A percentile compares a stretch with the other conserved stretches of the same genome.
Conservation (phyloP, 2,329 filamentous ascomycete species). For the Sarocladium strictum region DNA sequence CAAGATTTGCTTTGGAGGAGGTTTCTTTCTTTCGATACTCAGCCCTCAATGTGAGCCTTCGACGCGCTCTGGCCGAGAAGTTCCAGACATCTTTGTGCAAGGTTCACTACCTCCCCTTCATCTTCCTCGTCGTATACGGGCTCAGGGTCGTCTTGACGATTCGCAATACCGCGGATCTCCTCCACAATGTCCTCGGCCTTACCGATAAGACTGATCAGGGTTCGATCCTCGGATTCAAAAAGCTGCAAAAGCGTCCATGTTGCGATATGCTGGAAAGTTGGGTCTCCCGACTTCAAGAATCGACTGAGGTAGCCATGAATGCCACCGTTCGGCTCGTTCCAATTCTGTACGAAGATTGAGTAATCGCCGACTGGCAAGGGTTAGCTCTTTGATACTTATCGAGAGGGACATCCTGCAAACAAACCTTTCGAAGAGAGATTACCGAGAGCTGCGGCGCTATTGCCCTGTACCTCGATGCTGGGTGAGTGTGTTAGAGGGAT, state of each 20-base stretch:
- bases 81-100: conserved; percentile 86
- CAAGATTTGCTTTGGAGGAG: not conserved
- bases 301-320: conserved; percentile 93
- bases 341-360: conserved; percentile 90
- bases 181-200: conserved; percentile 87
- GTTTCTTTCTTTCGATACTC: conserved; percentile 16
- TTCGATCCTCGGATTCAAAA: conserved; percentile 89
- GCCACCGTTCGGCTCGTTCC: conserved; percentile 85
- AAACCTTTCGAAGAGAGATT: conserved; percentile 96
- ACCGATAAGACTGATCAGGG: conserved; percentile 80
- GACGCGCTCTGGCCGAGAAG: conserved; percentile 70
- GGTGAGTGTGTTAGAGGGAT: conserved; percentile 93
- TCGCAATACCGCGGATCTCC: conserved; percentile 87
- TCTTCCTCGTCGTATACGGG: conserved; percentile 84
- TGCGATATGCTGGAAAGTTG: conserved; percentile 98
- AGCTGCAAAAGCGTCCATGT: conserved; percentile 97
- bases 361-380: conserved; percentile 76
- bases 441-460: conserved; percentile 90
- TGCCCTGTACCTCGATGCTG: conserved; percentile 96
- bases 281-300: conserved; percentile 89
- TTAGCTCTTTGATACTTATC: conserved; percentile 13
- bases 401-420: conserved; percentile 13
- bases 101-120: conserved; percentile 84
- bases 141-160: conserved; percentile 81
- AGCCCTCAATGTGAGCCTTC: conserved; percentile 80